phyloP scores from a whole-genome alignment of 345 rosid genomes.

The Aquilaria yunnanensis region DNA sequence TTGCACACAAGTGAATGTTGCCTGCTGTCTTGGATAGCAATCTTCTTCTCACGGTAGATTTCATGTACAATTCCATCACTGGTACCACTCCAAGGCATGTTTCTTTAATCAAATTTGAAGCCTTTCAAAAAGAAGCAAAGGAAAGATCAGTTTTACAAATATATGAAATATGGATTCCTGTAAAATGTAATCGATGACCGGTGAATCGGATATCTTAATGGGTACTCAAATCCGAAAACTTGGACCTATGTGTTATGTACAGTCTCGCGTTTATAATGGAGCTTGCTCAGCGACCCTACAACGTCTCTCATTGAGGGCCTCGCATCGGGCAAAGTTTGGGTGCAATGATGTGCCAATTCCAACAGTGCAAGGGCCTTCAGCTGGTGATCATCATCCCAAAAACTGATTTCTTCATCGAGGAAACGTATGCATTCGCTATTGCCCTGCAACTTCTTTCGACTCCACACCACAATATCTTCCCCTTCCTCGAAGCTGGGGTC shows the following conservation, averaged over 20 bases:
- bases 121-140: too few species aligned
- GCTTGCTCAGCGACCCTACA: constrained; percentile 23
- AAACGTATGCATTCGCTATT: constrained; percentile 22
- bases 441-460: constrained; percentile 21
- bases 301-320: constrained; percentile 41
- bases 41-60: too few species aligned
- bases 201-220: too few species aligned
- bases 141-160: too few species aligned
- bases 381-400: constrained; percentile 27
- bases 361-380: constrained; percentile 23
- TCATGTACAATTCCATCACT: too few species aligned
- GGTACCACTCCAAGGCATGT: too few species aligned
- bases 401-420: constrained; percentile 30
- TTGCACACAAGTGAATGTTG: too few species aligned
- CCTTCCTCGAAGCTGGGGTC: constrained; percentile 32
- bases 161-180: too few species aligned
- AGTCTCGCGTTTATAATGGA: constrained; percentile 16
- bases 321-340: constrained; percentile 16
- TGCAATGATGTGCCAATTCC: constrained; percentile 36
- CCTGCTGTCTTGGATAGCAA: too few species aligned
- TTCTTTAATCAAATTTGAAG: too few species aligned
- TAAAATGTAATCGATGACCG: too few species aligned
- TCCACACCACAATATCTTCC: constrained; percentile 25
- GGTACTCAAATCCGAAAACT: neutral
- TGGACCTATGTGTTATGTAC: neutral